Percentiles rank a stretch among this genome's conserved stretches.
Conservation (phyloP, 2,329 filamentous ascomycete species). For the Simplicillium aogashimaense region DNA sequence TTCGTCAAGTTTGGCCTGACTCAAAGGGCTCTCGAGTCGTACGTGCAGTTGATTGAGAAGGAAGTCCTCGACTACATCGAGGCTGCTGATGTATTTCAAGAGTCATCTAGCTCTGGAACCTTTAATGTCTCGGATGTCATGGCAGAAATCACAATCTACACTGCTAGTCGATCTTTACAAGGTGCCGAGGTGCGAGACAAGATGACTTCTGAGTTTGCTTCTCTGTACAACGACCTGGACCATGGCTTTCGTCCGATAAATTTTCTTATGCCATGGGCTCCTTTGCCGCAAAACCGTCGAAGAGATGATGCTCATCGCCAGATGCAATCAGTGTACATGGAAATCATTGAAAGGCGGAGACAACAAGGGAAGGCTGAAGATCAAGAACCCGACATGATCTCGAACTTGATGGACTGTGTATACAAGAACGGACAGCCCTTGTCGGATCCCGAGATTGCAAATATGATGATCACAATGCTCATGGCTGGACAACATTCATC, state of each 20-base stretch:
- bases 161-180: slow-evolving; percentile 66
- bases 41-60: slow-evolving; percentile 62
- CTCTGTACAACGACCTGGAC: slow-evolving; percentile 72
- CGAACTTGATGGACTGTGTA: slow-evolving; percentile 64
- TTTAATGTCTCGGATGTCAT: slow-evolving; percentile 58
- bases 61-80: slow-evolving; percentile 61
- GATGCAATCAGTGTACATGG: slow-evolving; percentile 61
- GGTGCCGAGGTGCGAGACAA: slow-evolving; percentile 65
- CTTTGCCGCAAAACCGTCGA: slow-evolving; percentile 64
- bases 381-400: slow-evolving; percentile 60
- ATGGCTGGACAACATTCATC: slow-evolving; percentile 82
- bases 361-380: slow-evolving; percentile 32
- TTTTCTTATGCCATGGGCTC: slow-evolving; percentile 72
- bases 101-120: slow-evolving; percentile 36
- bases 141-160: slow-evolving; percentile 72
- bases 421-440: slow-evolving; percentile 65
- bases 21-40: slow-evolving; percentile 49
- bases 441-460: slow-evolving; percentile 67
- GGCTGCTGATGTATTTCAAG: slow-evolving; percentile 44
- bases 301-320: slow-evolving; percentile 62
- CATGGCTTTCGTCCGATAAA: slow-evolving; percentile 73
- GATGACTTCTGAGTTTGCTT: slow-evolving; percentile 62
- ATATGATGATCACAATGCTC: slow-evolving; percentile 79
- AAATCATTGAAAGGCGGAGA: slow-evolving; percentile 58
- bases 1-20: slow-evolving; percentile 66